Base-by-base conservation (phyloP, 2,329 filamentous ascomycete genomes). In the Acrocalymma vagum region DNA sequence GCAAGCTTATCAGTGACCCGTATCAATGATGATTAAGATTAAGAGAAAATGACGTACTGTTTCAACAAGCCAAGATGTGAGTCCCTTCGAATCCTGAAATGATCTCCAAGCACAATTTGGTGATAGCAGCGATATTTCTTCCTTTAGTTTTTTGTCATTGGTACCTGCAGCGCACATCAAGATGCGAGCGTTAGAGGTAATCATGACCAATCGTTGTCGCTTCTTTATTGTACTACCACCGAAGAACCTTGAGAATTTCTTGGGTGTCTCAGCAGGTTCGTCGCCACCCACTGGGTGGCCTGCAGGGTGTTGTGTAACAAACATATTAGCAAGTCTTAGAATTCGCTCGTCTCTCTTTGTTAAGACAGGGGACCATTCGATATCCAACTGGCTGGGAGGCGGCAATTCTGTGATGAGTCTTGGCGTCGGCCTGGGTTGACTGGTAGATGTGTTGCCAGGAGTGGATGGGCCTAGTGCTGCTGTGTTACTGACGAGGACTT, bases 361-460 rank as follows among this genome's bases (percentile, higher is more conserved):
- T 39, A 99, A 76, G 4, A 99, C 92, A 1, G 94, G 94, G 1
- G 93, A 96, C 94, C 94, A 99, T 71, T 99, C 94, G 42, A 99
- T 95, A 63, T 99, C 94, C 17, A 99, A 77, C 68, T 97, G 94
- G 34, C 89, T 96, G 1, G 94, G 94, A n/a, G 94, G 93, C 11
- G 94, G 91, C 8, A 99, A 79, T 69, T 99, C 94, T 1, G 94
- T 97, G 46, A 99, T 95, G 45, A 96, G 85, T 47, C 91, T 53
- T 21, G 67, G 65, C 21, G 91, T 87, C 8, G 83, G 80, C 39
- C 90, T 60, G 38, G 62, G 35, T 36, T 57, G 63, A 20, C 53
- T 53, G 21, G 48, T 45, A n/a, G 52, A 27, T 14, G 54, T 21
- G 37, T 53, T 48, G 29, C 54, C 48, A 35, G 61, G 55, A 30